Evolutionary conservation across 148 eudicot species (phyloP).

Genomic region (Drosera capensis): DNA sequence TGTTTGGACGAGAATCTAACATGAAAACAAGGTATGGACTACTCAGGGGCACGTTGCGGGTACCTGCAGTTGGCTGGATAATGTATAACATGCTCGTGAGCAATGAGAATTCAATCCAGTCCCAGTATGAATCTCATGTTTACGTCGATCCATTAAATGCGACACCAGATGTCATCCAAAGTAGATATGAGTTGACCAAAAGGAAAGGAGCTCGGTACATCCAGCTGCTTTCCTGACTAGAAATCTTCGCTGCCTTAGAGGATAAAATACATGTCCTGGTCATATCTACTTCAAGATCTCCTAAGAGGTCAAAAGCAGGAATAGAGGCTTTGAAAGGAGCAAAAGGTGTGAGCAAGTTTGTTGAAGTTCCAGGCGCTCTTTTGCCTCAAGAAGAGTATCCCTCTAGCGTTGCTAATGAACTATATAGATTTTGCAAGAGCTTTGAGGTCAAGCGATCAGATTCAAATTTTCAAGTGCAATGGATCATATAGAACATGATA

Average conservation of each 20-base stretch:
- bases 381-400: constrained; percentile 97
- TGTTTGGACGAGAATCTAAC: constrained; percentile 76
- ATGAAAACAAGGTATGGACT: constrained; percentile 87
- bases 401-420: constrained; percentile 50
- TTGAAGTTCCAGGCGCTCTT: constrained; percentile 91
- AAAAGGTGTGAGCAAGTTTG: constrained; percentile 65
- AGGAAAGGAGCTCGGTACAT: constrained; percentile 81
- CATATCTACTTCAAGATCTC: constrained; percentile 49
- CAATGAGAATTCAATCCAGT: constrained; percentile 70
- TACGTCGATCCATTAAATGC: constrained; percentile 75
- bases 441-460: constrained; percentile 9
- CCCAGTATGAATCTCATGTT: constrained; percentile 89
- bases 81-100: constrained; percentile 95
- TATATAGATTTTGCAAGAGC: constrained; percentile 57
- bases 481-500: too few species aligned
- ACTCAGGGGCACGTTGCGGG: constrained; percentile 77
- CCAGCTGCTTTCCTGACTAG: constrained; percentile 98
- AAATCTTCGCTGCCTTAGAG: constrained; percentile 46
- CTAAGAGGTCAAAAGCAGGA: constrained; percentile 93
- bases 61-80: constrained; percentile 99
- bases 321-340: constrained; percentile 83
- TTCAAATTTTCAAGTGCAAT: too few species aligned
- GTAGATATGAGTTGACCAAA: constrained; percentile 67
- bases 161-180: constrained; percentile 54
- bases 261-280: constrained; percentile 56